Conservation (phyloP, 441 rosid species). For the Adansonia gregorii region DNA sequence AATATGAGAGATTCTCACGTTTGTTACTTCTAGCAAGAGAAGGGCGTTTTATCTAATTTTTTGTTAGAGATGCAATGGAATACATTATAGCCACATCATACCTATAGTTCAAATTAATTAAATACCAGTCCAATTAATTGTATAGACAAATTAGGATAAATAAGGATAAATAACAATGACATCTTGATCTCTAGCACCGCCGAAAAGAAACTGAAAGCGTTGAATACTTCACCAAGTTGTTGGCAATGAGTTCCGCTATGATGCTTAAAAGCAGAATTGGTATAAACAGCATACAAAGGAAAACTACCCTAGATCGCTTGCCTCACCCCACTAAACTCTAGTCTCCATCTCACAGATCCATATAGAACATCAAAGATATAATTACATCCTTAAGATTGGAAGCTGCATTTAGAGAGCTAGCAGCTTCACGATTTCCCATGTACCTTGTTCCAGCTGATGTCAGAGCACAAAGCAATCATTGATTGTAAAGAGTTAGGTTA, state of each 20-base stretch:
- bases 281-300: background rate
- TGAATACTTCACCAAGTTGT: background rate
- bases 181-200: slow-evolving; percentile 13
- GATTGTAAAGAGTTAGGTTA: background rate
- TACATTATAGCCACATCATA: background rate
- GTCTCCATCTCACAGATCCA: background rate
- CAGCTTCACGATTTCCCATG: background rate
- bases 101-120: background rate
- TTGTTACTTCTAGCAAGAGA: background rate
- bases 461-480: background rate
- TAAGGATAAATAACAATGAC: background rate
- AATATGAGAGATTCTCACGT: background rate
- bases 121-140: background rate
- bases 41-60: background rate
- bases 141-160: background rate
- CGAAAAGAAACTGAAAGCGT: slow-evolving; percentile 1
- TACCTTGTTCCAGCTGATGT: background rate
- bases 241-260: background rate
- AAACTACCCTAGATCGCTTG: background rate
- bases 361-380: background rate
- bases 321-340: background rate
- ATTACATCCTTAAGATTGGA: background rate
- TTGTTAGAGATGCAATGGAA: background rate
- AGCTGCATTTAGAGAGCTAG: background rate
- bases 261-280: background rate